Evolutionary conservation across 2,329 filamentous ascomycete genomes (phyloP), one percentile per base, ranked within the genome.

Genomic region (Aureobasidium sp.): DNA sequence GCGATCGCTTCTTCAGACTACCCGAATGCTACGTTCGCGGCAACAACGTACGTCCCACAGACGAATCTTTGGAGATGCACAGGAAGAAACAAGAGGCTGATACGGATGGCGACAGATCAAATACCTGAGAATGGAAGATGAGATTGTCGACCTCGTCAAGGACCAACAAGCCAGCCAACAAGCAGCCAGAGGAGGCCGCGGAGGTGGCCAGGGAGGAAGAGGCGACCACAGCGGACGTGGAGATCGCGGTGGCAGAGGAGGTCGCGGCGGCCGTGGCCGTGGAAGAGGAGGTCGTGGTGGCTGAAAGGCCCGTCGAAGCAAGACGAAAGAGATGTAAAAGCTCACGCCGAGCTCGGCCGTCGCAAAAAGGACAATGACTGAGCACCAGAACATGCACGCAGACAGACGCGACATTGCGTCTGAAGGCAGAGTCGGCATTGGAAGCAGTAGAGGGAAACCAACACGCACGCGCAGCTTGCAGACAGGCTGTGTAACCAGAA

Each of bases 11-110:
- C 71, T 86, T 89, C 70, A 80, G 89, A 66, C 74, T 98, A 71
- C 85, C 90, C 30, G 94, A 98, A 70, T 90, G 91, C 55, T 98
- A 98, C 66, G 88, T 98, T 48, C 86, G 95, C 68, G 93, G 93
- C 57, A 98, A 97, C 73, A 98, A 97, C 68, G 91, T 96, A 73
- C 57, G 86, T 54, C 3, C 29, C 2, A 50, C 14, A 14, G 3
- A 32, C 17, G 1, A 11, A 1, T 10, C 14, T 21, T 10, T 16
- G 3, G 14, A 22, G 16, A 19, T 10, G 6, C 14, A 30, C 7
- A 24, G 39, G 16, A n/a, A n/a, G n/a, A 29, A 40, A 12, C n/a
- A n/a, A 3, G 29, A 51, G 16, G 35, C 41, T 56, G 51, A 53
- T 40, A 25, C n/a, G 19, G 25, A 12, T 34, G 29, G 21, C 57